Evolutionary conservation across 148 eudicot species (phyloP).

Genomic region (Hydrangea macrophylla): DNA sequence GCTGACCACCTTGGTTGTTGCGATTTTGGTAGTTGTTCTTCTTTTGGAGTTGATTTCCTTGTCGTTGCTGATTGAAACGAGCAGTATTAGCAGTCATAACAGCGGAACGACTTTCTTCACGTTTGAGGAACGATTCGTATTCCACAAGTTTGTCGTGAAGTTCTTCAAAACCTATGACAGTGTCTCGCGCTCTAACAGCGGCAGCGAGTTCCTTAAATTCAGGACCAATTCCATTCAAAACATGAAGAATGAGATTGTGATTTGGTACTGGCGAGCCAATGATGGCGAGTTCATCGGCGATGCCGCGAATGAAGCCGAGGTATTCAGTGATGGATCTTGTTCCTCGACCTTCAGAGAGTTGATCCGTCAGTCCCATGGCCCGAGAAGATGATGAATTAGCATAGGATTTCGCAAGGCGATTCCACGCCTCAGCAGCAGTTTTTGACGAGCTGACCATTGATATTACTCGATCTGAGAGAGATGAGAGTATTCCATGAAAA

Average conservation of each 20-base stretch:
- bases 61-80: too few relatives aligned
- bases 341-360: constrained; percentile 1
- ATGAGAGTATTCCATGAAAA: constrained; percentile 9
- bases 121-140: constrained; percentile 7
- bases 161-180: neutral
- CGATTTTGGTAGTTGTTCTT: too few relatives aligned
- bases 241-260: neutral
- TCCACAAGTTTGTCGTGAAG: constrained; percentile 7
- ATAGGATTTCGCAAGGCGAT: constrained; percentile 2
- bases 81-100: neutral
- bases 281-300: too few relatives aligned
- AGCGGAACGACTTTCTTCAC: neutral
- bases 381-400: constrained; percentile 9
- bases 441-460: neutral
- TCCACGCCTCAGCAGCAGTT: constrained; percentile 4
- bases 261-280: neutral
- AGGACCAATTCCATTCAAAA: neutral
- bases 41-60: neutral
- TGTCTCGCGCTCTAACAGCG: neutral
- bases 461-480: neutral
- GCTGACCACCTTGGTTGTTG: too few relatives aligned
- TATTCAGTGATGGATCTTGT: neutral
- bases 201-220: constrained; percentile 5
- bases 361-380: constrained; percentile 7
- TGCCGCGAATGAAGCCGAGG: too few relatives aligned